Base-by-base conservation (phyloP, 306 rosid genomes). In the Arachis hypogaea region DNA sequence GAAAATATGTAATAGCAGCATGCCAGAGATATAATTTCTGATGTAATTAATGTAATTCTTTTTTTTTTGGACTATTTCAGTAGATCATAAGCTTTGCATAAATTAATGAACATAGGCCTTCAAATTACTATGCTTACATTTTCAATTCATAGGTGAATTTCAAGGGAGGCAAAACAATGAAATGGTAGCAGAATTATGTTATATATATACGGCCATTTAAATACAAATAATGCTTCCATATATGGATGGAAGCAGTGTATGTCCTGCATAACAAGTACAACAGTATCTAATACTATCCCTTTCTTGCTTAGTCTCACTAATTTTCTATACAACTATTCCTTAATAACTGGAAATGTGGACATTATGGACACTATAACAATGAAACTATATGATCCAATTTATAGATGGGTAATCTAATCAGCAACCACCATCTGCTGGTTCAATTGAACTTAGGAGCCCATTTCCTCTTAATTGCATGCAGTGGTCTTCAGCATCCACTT, bases 391-490 rank as follows among this genome's bases (percentile, higher is more conserved):
- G 67, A 40, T 70, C 42, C 66, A 33, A 59, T 66, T 40, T 57
- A 10, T 59, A 1, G 58, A 41, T 46, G 61, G 61, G 46, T 2
- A 36, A 14, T 52, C 6, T 40, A 46, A 16, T 89, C 77, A 89
- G 42, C 97, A 88, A 16, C 92, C 92, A 65, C 88, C 92, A 69
- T 90, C 82, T 14, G 90, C 98, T 9, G 98, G 98, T 74, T 93
- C 98, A 38, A 93, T 85, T 54, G 98, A 79, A 70, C 98, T 93
- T 22, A 87, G 69, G 76, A 93, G 98, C 43, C 98, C 98, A 72
- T 86, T 93, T 78, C 98, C 98, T 87, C 98, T 82, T 18, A 93
- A 78, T 72, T 93, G 97, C 96, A 79, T 86, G 82, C 98, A 93
- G 80, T 93, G 98, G 16, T 93, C 98, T 80, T 93, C 98, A 29